These are phyloP conservation scores for Rachicladosporium sp. DNA, from an alignment of 2,329 filamentous ascomycete genomes.

Conservation along the genomic window DNA sequence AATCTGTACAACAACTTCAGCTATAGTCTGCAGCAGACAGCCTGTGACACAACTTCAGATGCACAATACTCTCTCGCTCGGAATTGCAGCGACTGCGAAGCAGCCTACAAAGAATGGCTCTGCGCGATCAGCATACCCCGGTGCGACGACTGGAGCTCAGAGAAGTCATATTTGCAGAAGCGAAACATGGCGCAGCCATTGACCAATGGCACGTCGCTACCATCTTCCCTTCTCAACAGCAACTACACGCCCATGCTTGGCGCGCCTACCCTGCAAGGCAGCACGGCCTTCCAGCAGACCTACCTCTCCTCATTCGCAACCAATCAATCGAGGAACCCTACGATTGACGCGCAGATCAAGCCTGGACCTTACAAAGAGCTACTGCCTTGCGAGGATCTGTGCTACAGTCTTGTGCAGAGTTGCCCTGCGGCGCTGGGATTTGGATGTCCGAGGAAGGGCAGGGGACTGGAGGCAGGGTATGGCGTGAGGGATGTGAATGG, in stretches of 20 bases:
- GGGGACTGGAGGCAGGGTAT: constrained; percentile 40
- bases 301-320: constrained; percentile 19
- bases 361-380: constrained; percentile 93
- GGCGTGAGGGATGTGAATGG: constrained; percentile 23
- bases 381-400: constrained; percentile 76
- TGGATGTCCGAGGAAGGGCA: constrained; percentile 49
- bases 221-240: constrained; percentile 10
- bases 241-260: constrained; percentile 21
- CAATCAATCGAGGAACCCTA: constrained; percentile 26
- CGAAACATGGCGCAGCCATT: constrained; percentile 53
- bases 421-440: constrained; percentile 72
- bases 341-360: constrained; percentile 48
- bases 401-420: constrained; percentile 71
- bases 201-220: constrained; percentile 17
- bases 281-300: constrained; percentile 19
- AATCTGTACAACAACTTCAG: constrained; percentile 64
- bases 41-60: constrained; percentile 64
- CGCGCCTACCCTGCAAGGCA: constrained; percentile 21
- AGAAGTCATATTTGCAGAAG: constrained; percentile 44
- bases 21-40: constrained; percentile 69
- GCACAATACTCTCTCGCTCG: constrained; percentile 71
- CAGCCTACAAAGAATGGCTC: constrained; percentile 86
- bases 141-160: constrained; percentile 67
- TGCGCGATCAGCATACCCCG: constrained; percentile 87
- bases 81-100: constrained; percentile 61